Evolutionary conservation across 2,329 filamentous ascomycete species (phyloP), one percentile per base, ranked within the genome.

Genomic region (Hypomyces rosellus): DNA sequence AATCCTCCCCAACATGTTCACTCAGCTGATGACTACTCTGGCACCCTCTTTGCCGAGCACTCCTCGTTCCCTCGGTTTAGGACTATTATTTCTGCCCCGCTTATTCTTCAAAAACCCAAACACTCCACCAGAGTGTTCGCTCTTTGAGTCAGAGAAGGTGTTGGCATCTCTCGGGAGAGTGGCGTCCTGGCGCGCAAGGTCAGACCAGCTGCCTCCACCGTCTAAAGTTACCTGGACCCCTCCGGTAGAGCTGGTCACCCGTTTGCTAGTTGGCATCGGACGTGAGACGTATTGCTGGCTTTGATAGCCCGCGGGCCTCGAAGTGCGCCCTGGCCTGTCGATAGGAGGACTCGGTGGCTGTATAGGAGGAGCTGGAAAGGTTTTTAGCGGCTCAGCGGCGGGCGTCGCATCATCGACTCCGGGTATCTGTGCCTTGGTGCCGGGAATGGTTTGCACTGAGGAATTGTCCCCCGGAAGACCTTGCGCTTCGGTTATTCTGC

Each of bases 21-120:
- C 20, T 55, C 74, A 87, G 60, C 81, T 84, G 63, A 92, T 86
- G 50, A 92, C 80, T 56, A 89, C 85, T 65, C 93, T 79, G 11
- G 93, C 91, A 14, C 93, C 93, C 66, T 97, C 91, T 65, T 97
- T 97, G 51, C 93, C 93, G 52, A 99, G 65, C 7, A 99, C 91
- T 52, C 93, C 93, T 49, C 89, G 81, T 71, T 97, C 91, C 67
- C 89, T 92, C 22, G 91, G 91, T 72, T 96, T 96, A 1, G 93
- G 93, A 65, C 90, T 96, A 68, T 90, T 84, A 49, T 90, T 89
- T 55, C 91, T 78, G 25, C 91, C 89, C 73, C 89, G 96, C 73
- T 95, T 96, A 62, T 91, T 79, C 57, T 81, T 88, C 54, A 97
- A 75, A 67, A 99, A 95, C 1, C 89, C 88, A 57, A 97, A 85